phyloP scores from a whole-genome alignment of 495 filamentous ascomycete species.

The Recurvomyces mirabilis region DNA sequence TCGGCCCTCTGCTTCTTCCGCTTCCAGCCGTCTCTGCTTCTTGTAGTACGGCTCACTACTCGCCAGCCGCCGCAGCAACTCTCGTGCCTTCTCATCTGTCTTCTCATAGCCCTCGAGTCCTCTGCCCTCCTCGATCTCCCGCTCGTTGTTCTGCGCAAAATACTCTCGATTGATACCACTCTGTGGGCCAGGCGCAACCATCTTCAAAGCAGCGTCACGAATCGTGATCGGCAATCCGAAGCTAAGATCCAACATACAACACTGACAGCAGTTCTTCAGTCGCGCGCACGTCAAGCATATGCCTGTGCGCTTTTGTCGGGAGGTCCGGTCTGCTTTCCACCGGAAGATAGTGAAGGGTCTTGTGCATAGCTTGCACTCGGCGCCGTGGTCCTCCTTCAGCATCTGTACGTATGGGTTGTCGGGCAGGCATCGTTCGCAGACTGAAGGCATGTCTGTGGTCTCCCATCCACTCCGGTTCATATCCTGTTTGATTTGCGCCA shows the following conservation, averaged over 20 bases:
- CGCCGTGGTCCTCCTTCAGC: conserved; percentile 89
- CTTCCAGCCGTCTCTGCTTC: conserved; percentile 59
- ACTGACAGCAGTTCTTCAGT: conserved; percentile 95
- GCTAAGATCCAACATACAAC: conserved; percentile 93
- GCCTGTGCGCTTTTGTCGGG: conserved; percentile 74
- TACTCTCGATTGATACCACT: conserved; percentile 92
- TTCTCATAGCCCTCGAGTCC: conserved; percentile 84
- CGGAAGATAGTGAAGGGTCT: conserved; percentile 91
- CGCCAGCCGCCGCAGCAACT: conserved; percentile 72
- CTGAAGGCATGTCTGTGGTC: conserved; percentile 66
- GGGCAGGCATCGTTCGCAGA: conserved; percentile 72
- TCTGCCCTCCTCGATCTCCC: conserved; percentile 81
- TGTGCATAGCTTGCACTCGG: conserved; percentile 73
- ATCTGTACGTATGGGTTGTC: conserved; percentile 98
- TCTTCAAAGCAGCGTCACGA: conserved; percentile 93
- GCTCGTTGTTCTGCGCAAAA: conserved; percentile 94
- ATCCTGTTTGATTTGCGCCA: conserved; percentile 87
- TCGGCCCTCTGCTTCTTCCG: conserved; percentile 37
- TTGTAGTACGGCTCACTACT: conserved; percentile 91
- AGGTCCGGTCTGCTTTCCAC: conserved; percentile 84
- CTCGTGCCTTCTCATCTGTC: conserved; percentile 88
- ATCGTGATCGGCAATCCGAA: conserved; percentile 90
- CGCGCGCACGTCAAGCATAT: conserved; percentile 94
- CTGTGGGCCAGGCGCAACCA: conserved; percentile 83
- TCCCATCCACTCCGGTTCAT: conserved; percentile 95